phyloP scores from a whole-genome alignment of 176 grass and related monocot genomes.

The maize (Zea mays) region Zm-B73-REFERENCE-NAM-5.0 NC_050104.1:80113001-80113500 shows the following conservation, averaged over 20 bases:
- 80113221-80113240: slow-evolving; percentile 48
- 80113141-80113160: background rate
- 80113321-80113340: slow-evolving; percentile 81
- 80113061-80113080: slow-evolving; percentile 19
- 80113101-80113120: too few species aligned
- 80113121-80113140: background rate
- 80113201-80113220: slow-evolving; percentile 5
- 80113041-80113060: slow-evolving; percentile 32
- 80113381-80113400: slow-evolving; percentile 27
- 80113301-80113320: slow-evolving; percentile 74
- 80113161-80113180: background rate
- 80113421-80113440: slow-evolving; percentile 26
- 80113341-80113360: slow-evolving; percentile 72
- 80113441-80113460: slow-evolving; percentile 29
- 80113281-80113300: slow-evolving; percentile 77
- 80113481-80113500: slow-evolving; percentile 51
- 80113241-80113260: slow-evolving; percentile 73
- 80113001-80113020: slow-evolving; percentile 55
- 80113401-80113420: background rate
- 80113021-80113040: slow-evolving; percentile 17
- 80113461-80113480: slow-evolving; percentile 39
- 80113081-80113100: background rate
- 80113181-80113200: background rate
- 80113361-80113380: slow-evolving; percentile 47
- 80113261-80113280: slow-evolving; percentile 76